Evolutionary conservation across 2,329 filamentous ascomycete species (phyloP), one percentile per base, ranked within the genome.

Genomic region (Thielaviopsis ethacetica): DNA sequence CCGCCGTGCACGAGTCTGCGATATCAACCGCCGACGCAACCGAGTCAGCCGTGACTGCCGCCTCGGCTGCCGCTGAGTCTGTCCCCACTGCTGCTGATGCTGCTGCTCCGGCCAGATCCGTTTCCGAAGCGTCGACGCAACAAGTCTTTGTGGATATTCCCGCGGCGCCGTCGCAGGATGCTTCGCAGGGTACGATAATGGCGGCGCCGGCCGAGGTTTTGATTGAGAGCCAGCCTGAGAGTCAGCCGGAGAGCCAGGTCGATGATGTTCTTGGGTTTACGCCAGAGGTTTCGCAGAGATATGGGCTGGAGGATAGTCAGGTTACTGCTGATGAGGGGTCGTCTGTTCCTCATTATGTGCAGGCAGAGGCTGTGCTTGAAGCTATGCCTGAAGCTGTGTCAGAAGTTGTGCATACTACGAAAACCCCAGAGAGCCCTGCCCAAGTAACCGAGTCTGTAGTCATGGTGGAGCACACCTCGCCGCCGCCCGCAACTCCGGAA

Each of bases 391-490:
- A 26, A 26, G 24, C 24, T 26, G 24, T 26, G 24, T 6, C 24
- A 3, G 24, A 26, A 26, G 24, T 6, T 26, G 24, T 26, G 24
- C 3, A 44, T n/a, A n/a, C 38, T n/a, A 44, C 38, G 5, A 15
- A 44, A n/a, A 6, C 17, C 13, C 27, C 51, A 5, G 62, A 59
- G 6, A 9, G 30, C 10, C 2, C 30, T 5, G 47, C 38, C 2
- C 53, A 57, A 9, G 57, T 72, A 71, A 53, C 70, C 69, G n/a
- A 71, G n/a, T 12, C 19, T 2, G 15, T n/a, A 10, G 44, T 19
- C 17, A 10, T 19, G 17, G n/a, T 19, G 44, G 17, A 49, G n/a
- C n/a, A 21, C 7, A 13, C 19, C 17, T 49, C 44, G 6, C n/a
- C 44, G n/a, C 5, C 21, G 2, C 44, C 44, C 2, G n/a, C 19